A percentile compares a stretch with the other conserved stretches of the same genome.
Evolutionary conservation across 2,329 filamentous ascomycete genomes (phyloP).

Genomic region (Dothistroma septosporum): DNA sequence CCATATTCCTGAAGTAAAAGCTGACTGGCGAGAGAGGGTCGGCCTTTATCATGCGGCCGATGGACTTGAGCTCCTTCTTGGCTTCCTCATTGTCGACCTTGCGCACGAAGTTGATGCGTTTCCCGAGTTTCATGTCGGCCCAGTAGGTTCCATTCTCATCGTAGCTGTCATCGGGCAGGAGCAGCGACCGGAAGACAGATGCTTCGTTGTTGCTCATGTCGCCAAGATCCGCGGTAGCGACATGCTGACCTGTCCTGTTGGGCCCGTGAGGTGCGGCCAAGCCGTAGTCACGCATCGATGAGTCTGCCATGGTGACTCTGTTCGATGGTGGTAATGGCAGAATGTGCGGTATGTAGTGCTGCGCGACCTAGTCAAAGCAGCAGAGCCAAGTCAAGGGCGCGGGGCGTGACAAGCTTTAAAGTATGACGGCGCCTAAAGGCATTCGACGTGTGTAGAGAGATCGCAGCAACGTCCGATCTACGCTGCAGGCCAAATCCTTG

Average conservation of each 20-base stretch:
- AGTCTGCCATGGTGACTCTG: constrained; percentile 25
- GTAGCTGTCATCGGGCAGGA: constrained; percentile 85
- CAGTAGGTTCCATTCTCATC: constrained; percentile 81
- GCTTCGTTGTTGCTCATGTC: constrained; percentile 57
- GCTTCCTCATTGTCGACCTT: constrained; percentile 69
- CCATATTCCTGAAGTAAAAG: constrained; percentile 86
- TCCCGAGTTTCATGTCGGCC: constrained; percentile 72
- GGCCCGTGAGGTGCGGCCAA: constrained; percentile 48
- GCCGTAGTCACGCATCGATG: constrained; percentile 46
- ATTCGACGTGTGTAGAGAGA: background rate
- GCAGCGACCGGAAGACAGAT: constrained; percentile 69
- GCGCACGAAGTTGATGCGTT: constrained; percentile 72
- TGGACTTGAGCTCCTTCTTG: constrained; percentile 59
- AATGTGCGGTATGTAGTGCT: background rate
- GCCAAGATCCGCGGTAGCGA: constrained; percentile 40
- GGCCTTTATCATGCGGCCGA: constrained; percentile 77
- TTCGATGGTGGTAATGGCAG: background rate
- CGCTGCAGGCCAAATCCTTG: background rate
- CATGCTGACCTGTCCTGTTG: constrained; percentile 43
- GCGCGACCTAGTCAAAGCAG: background rate
- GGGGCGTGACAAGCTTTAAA: constrained; percentile 1
- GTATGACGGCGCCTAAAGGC: background rate
- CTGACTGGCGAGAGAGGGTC: constrained; percentile 79
- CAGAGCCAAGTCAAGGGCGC: background rate
- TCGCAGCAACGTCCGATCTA: background rate